Evolutionary conservation across 441 rosid genomes (phyloP), one percentile per base, ranked within the genome.

Genomic region (Aleurites moluccanus): DNA sequence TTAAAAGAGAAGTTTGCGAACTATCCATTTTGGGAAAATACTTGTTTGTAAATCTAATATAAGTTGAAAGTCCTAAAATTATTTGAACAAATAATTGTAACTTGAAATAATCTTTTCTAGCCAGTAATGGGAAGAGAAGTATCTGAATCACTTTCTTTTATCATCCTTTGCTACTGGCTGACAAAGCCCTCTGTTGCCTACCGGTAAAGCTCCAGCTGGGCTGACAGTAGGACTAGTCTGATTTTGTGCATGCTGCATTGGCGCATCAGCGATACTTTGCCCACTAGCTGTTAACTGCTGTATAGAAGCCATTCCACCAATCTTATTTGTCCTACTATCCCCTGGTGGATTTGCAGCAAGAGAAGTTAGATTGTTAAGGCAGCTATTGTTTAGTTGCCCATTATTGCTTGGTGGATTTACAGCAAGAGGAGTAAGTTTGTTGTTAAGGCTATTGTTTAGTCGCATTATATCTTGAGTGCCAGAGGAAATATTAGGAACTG

Each of bases 401-500:
- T 72, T 83, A 62, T 81, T 71, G 38, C 61, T 79, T 67, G 75
- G 90, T 25, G 81, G 78, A 78, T 80, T 79, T 73, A 81, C 65
- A 27, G 77, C 68, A 64, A 81, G 75, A 33, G 85, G 80, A 80
- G 80, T 74, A 59, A 78, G 61, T 57, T 55, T 72, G 78, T 72
- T 82, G 79, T 63, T 75, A 7, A 68, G 72, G 82, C 67, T 64
- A 77, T 76, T 77, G 52, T 70, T 90, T 62, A 83, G 63, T 78
- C 88, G 80, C 55, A 81, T 86, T 72, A 86, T 81, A 71, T 80
- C 86, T 44, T 82, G 72, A 62, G 79, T 69, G 61, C 81, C 76
- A 59, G 85, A 50, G 14, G 80, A 67, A 10, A 89, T 71, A 74
- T 69, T 81, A 59, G 89, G 87, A 80, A 72, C 83, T 73, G 86